Base-by-base conservation (phyloP, 805 yeast species). In the Hyphopichia homilentoma region DNA sequence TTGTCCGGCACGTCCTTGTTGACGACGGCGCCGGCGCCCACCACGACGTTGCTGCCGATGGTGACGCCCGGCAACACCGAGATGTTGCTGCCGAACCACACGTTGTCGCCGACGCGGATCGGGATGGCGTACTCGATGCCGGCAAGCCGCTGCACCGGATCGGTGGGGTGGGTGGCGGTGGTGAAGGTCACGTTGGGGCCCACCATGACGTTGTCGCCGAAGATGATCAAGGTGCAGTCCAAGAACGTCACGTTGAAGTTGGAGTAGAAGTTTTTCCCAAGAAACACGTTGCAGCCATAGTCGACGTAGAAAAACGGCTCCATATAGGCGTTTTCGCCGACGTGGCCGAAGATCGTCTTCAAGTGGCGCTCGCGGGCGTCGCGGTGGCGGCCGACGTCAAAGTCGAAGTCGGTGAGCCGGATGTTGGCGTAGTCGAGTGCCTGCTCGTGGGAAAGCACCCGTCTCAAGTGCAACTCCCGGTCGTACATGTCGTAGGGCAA, bases 11-110 rank as follows among this genome's bases (percentile, higher is more conserved):
- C 70, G 37, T 70, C 75, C 34, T 61, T 73, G 13, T 71, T 68
- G 15, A 83, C 86, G 3, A 80, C 79, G 6, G 81, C 59, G 4
- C 85, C 86, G 3, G 88, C 85, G 2, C 81, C 89, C 26, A 82
- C 64, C 1, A 77, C 76, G 4, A 70, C 67, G 7, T 74, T 72
- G 30, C 75, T 73, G 9, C 88, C 89, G 27, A 82, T 66, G 1
- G 70, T 74, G 7, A 79, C 80, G 6, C 88, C 89, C 2, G 84
- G 83, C 31, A 81, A 53, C 6, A 83, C 66, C 1, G 61, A 59
- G 11, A 60, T 75, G 25, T 66, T 64, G 1, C 79, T 65, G 11
- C 84, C 85, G 25, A 82, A 59, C 90, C 89, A 82, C 6, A 79
- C 84, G 39, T 74, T 71, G 49, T 77, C 68, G 2, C 82, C 86